A percentile compares a stretch with the other conserved stretches of the same genome.
Evolutionary conservation across 257 asterid species (phyloP).

Genomic region (Plantago ovata): DNA sequence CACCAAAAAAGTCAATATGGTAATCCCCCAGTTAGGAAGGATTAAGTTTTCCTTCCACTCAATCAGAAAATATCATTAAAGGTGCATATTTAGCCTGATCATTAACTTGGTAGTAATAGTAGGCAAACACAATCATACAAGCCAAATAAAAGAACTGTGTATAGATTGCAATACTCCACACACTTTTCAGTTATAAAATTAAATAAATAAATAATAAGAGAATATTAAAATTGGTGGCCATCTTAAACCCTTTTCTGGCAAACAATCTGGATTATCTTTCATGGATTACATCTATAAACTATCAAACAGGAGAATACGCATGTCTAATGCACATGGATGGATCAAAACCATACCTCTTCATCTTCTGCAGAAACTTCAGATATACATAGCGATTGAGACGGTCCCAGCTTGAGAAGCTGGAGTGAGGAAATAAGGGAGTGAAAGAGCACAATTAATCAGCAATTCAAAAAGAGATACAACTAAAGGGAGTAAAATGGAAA

Average conservation of each 20-base stretch:
- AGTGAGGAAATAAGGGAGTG: conserved; percentile 2
- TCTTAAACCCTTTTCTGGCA: conserved; percentile 9
- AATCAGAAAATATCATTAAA: background rate
- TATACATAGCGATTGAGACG: conserved; percentile 60
- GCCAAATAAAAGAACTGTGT: background rate
- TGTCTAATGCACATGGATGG: background rate
- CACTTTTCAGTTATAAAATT: conserved; percentile 4
- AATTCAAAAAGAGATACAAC: too few relatives aligned
- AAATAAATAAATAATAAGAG: too few relatives aligned
- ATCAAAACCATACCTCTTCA: conserved; percentile 57
- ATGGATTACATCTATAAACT: background rate
- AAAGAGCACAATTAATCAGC: too few relatives aligned
- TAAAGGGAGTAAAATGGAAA: too few relatives aligned
- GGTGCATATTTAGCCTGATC: background rate
- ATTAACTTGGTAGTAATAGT: background rate
- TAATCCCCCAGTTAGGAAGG: conserved; percentile 4
- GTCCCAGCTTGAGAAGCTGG: conserved; percentile 87
- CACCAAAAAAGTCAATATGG: conserved; percentile 35
- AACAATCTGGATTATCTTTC: conserved; percentile 1
- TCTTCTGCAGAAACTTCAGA: conserved; percentile 57
- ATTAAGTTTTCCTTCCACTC: too few relatives aligned
- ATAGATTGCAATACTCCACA: background rate
- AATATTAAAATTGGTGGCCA: too few relatives aligned
- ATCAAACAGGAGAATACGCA: background rate
- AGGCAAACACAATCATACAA: background rate